Conservation (phyloP, 23 red algal species). For the Gracilaria caudata region DNA sequence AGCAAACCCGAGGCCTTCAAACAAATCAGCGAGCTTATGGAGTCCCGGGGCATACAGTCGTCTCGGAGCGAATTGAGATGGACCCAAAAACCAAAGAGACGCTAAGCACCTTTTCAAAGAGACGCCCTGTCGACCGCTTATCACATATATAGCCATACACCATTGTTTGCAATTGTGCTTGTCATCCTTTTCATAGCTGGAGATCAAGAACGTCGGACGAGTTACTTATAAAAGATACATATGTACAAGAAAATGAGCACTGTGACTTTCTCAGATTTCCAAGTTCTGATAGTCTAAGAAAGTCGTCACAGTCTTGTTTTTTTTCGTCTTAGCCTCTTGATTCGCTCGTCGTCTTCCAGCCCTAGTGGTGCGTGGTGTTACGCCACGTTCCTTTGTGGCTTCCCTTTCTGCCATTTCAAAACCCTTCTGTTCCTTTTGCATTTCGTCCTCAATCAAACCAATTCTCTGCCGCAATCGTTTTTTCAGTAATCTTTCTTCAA, state of each 20-base stretch:
- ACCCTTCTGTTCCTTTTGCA: conserved; percentile 21
- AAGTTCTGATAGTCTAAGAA: conserved; percentile 30
- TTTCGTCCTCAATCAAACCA: conserved; percentile 11
- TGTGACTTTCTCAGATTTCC: not conserved
- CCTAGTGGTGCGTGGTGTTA: not conserved
- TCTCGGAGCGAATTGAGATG: conserved; percentile 22
- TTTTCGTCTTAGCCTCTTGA: conserved; percentile 29
- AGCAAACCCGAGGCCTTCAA: conserved; percentile 48
- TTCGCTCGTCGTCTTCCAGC: conserved; percentile 17
- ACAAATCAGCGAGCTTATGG: conserved; percentile 49
- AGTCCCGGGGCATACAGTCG: conserved; percentile 16
- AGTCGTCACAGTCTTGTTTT: conserved; percentile 14
- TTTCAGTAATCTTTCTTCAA: conserved; percentile 37
- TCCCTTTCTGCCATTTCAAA: conserved; percentile 36
- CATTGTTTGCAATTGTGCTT: not conserved
- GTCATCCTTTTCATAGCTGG: not conserved
- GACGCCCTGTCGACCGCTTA: not conserved
- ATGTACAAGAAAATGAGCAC: not conserved
- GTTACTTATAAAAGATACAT: not conserved
- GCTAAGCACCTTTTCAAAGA: not conserved
- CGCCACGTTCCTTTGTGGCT: not conserved
- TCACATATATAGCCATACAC: not conserved
- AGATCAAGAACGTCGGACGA: not conserved
- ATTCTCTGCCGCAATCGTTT: conserved; percentile 27
- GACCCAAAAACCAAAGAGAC: conserved; percentile 29